Percentiles rank a stretch among this genome's conserved stretches.
Conservation (phyloP, 2,329 filamentous ascomycete species). For the Scedosporium boydii region DNA sequence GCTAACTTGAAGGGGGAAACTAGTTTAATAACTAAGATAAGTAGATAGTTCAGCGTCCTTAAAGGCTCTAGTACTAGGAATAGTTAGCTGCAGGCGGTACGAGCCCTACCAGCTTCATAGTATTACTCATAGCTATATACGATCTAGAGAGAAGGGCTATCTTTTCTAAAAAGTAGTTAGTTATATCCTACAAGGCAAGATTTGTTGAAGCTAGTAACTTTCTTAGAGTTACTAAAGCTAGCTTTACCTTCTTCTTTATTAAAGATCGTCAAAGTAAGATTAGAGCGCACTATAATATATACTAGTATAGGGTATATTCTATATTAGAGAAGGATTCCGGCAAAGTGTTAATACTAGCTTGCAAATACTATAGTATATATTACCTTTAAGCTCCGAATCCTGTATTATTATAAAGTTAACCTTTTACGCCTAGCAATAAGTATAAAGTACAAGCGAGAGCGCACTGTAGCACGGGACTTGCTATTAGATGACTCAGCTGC, state of each 20-base stretch:
- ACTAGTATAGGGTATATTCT: slow-evolving; percentile 13
- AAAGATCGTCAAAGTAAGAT: slow-evolving; percentile 13
- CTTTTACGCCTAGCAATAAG: no score
- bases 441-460: no score
- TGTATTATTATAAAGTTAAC: not conserved
- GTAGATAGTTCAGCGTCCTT: slow-evolving; percentile 6
- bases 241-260: slow-evolving; percentile 14
- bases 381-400: not conserved
- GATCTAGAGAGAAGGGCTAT: slow-evolving; percentile 29
- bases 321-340: slow-evolving; percentile 12
- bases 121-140: slow-evolving; percentile 23
- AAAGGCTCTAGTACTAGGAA: not conserved
- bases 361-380: slow-evolving; percentile 10
- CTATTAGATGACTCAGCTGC: no score
- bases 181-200: slow-evolving; percentile 14
- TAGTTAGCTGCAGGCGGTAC: slow-evolving; percentile 8
- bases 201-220: slow-evolving; percentile 13
- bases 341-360: slow-evolving; percentile 9
- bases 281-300: slow-evolving; percentile 14
- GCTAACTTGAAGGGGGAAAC: not conserved
- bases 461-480: no score
- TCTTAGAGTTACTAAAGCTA: slow-evolving; percentile 12
- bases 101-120: slow-evolving; percentile 16
- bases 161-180: slow-evolving; percentile 26
- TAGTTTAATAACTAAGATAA: slow-evolving; percentile 1